Evolutionary conservation across 345 rosid genomes (phyloP), one percentile per base, ranked within the genome.

Genomic region (Brassica incana): DNA sequence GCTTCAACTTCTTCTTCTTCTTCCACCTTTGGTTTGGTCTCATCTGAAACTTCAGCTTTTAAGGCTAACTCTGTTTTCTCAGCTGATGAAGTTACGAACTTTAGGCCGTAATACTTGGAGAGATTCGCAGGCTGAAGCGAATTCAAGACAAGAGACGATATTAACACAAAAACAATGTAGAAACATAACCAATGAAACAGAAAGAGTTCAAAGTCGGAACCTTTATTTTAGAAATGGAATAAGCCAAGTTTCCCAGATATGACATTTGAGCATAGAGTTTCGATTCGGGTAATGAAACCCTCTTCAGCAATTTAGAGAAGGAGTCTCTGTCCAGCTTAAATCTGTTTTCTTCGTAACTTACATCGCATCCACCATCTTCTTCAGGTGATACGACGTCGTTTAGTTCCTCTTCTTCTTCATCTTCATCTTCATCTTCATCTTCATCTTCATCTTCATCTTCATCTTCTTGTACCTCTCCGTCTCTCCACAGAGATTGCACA

Each of bases 211-310:
- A 45, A 75, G 14, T 0, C 0, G 29, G 29, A 77, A 92, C 97
- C 95, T 88, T 90, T 62, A 90, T 88, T n/a, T 85, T 87, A 2
- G 95, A 83, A 29, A 92, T 84, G 16, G 88, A 83, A 83, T 92
- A 92, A 77, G 97, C 94, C 80, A 92, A 78, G 76, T 81, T 88
- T 18, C 92, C 97, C 74, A 92, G 72, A 82, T 90, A 89, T 1
- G 94, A 88, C 92, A 92, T 83, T 84, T 88, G 91, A 4, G 91
- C 92, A 78, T 89, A 92, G 65, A 90, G 76, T 85, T 88, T 88
- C 8, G 97, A 92, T 80, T 89, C 94, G 0, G 76, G 65, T 45
- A 92, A 83, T n/a, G 96, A 76, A 25, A 85, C 96, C 84, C 82
- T 89, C 71, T 76, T 81, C 20, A 92, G 74, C 87, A 92, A 83